Base-by-base conservation (phyloP, 2,329 filamentous ascomycete genomes). In the Curvularia sp. region DNA sequence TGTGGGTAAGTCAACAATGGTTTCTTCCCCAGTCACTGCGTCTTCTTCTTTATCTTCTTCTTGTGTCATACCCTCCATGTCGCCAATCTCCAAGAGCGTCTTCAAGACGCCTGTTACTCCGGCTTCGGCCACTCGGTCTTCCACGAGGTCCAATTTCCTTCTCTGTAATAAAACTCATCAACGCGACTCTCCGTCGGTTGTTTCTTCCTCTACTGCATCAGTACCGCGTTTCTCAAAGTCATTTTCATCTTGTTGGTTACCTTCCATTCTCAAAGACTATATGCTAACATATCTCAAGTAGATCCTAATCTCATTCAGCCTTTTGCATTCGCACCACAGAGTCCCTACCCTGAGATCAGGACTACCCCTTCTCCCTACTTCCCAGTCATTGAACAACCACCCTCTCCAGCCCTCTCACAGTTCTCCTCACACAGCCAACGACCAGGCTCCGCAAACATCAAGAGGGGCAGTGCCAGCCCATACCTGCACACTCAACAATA, bases 351-450 rank as follows among this genome's bases (percentile, higher is more conserved):
- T 24, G 78, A 81, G 13, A 71, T 79, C 33, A 71, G 72, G 41
- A 71, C 75, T 15, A 75, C 76, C 39, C 75, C 77, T 12, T 78
- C 79, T 31, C 77, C 78, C 28, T 76, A 78, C 60, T 78, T 79
- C 63, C 73, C 77, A 53, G 68, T 75, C 33, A 70, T 79, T n/a
- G 75, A 78, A 54, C 78, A 80, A 55, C 84, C 86, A 43, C 80
- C 85, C 43, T 91, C 89, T 1, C 89, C 89, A 4, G 85, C 86
- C n/a, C 82, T 86, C 51, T 86, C 87, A 12, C 83, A 85, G 15
- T 78, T 81, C 63, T 82, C 82, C 15, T 71, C 75, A 20, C 75
- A 77, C 44, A 81, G 80, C 67, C 79, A 79, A 26, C 73, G 75
- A 20, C 70, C 75, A n/a, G 76, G 72, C 35, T 78, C 76, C 10